phyloP scores from a whole-genome alignment of 2,329 filamentous ascomycete genomes.

The Ophiostoma montium region DNA sequence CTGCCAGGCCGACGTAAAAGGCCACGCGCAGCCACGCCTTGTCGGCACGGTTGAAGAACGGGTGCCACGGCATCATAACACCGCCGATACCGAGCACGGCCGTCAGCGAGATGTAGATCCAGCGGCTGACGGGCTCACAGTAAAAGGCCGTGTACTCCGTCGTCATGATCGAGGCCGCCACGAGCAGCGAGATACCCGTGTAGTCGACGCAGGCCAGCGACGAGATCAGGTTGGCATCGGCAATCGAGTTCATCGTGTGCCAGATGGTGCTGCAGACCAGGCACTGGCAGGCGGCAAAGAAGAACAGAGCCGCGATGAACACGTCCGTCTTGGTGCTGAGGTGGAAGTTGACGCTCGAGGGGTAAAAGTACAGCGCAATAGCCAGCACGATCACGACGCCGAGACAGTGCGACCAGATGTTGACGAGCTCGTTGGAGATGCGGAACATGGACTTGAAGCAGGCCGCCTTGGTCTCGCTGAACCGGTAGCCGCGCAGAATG shows the following conservation, averaged over 20 bases:
- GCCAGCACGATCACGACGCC: conserved; percentile 78
- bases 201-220: conserved; percentile 97
- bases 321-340: conserved; percentile 79
- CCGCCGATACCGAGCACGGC: conserved; percentile 70
- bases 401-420: conserved; percentile 93
- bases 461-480: conserved; percentile 79
- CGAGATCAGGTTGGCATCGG: conserved; percentile 77
- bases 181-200: conserved; percentile 88
- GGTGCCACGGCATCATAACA: conserved; percentile 90
- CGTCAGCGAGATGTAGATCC: conserved; percentile 73
- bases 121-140: conserved; percentile 79
- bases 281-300: conserved; percentile 90
- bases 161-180: conserved; percentile 93
- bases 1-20: conserved; percentile 78
- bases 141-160: conserved; percentile 99
- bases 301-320: conserved; percentile 84
- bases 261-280: conserved; percentile 90
- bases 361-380: conserved; percentile 93
- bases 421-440: conserved; percentile 85
- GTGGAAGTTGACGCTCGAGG: conserved; percentile 71
- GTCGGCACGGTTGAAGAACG: conserved; percentile 79
- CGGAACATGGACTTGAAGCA: conserved; percentile 74
- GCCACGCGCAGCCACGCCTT: conserved; percentile 87
- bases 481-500: conserved; percentile 83
- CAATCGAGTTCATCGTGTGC: conserved; percentile 98